phyloP scores from a whole-genome alignment of 139 green algal species.

The Closterium sp. region DNA sequence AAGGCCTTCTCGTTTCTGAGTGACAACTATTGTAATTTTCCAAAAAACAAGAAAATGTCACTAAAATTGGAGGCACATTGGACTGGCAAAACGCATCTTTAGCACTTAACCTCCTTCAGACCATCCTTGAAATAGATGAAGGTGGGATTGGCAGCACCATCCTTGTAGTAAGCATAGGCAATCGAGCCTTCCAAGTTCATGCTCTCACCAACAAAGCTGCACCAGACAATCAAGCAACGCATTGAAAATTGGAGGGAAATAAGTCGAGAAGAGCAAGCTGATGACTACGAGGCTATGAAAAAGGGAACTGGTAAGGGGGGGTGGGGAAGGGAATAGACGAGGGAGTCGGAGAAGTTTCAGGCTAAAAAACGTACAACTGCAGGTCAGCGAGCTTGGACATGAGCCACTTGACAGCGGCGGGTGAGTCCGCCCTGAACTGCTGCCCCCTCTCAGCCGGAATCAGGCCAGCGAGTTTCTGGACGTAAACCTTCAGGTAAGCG shows the following conservation, averaged over 20 bases:
- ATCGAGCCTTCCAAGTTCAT: constrained; percentile 61
- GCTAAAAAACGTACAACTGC: neutral
- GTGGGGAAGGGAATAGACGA: neutral
- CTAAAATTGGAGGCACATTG: neutral
- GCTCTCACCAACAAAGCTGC: constrained; percentile 66
- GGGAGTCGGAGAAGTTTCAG: neutral
- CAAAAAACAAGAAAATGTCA: neutral
- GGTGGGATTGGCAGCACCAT: constrained; percentile 60
- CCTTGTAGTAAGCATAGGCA: constrained; percentile 67
- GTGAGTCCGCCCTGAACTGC: constrained; percentile 65
- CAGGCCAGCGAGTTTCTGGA: constrained; percentile 56
- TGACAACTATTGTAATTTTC: no score
- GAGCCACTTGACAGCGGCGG: constrained; percentile 63
- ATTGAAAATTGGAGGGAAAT: neutral
- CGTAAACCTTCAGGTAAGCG: constrained; percentile 61
- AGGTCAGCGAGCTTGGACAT: constrained; percentile 65
- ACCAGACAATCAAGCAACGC: neutral
- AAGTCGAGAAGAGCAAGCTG: neutral
- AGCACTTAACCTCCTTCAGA: constrained; percentile 61
- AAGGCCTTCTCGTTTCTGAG: no score
- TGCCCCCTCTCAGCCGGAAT: constrained; percentile 58
- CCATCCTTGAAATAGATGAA: constrained; percentile 69
- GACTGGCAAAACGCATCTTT: neutral
- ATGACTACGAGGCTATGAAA: no score
- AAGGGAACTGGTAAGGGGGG: no score